These are phyloP conservation scores for Mycena pura DNA, from an alignment of 768 basidiomycete genomes.

Conservation along the genomic window DNA sequence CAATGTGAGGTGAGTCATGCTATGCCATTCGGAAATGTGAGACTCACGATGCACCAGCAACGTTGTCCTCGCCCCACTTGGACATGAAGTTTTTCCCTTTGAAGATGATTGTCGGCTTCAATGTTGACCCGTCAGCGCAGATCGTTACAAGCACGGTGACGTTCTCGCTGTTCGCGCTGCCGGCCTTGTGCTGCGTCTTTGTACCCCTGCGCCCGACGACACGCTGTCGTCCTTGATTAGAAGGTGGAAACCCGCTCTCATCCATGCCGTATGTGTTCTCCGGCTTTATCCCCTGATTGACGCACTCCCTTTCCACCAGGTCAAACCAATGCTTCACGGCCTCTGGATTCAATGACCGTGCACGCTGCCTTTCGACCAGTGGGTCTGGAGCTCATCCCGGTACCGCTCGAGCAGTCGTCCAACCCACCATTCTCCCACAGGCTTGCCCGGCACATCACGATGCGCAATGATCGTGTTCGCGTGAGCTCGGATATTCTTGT, in stretches of 20 bases:
- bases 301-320: not conserved
- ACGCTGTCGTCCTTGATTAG: not conserved
- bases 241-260: conserved; percentile 24
- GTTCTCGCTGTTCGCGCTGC: too few species aligned
- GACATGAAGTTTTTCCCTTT: too few species aligned
- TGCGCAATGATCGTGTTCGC: not conserved
- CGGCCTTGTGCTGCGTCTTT: not conserved
- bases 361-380: not conserved
- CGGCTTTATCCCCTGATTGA: not conserved
- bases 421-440: not conserved
- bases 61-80: too few species aligned
- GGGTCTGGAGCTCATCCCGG: not conserved
- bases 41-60: too few species aligned
- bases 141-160: too few species aligned
- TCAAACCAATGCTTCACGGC: conserved; percentile 16
- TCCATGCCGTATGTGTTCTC: conserved; percentile 28
- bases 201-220: conserved; percentile 12
- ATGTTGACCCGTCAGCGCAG: too few species aligned
- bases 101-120: too few species aligned
- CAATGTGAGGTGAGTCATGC: too few species aligned
- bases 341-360: conserved; percentile 14
- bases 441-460: not conserved
- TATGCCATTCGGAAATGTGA: too few species aligned
- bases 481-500: too few species aligned
- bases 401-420: not conserved